These are phyloP conservation scores for Volvariella volvacea DNA, from an alignment of 1,284 basidiomycete species.

Conservation along the genomic window DNA sequence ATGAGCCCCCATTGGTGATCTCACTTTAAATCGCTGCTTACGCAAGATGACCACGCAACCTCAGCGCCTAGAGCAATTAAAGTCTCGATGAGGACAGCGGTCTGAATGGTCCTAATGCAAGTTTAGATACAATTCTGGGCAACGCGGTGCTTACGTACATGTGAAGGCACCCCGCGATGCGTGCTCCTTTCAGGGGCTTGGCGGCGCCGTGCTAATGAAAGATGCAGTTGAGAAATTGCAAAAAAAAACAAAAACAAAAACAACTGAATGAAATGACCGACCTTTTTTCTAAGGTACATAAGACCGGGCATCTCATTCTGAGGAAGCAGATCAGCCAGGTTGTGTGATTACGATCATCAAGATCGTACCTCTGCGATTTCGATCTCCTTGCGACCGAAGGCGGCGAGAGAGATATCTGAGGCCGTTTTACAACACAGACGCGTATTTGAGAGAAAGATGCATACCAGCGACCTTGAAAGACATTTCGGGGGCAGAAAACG, in stretches of 20 bases:
- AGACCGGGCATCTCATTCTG: slow-evolving; percentile 92
- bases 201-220: slow-evolving; percentile 61
- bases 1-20: slow-evolving; percentile 5
- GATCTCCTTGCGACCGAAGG: slow-evolving; percentile 97
- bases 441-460: slow-evolving; percentile 9
- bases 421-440: slow-evolving; percentile 5
- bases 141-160: slow-evolving; percentile 51
- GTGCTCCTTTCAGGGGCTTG: slow-evolving; percentile 91
- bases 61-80: slow-evolving; percentile 93
- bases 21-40: slow-evolving; percentile 28
- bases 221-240: slow-evolving; percentile 8
- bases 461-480: slow-evolving; percentile 80
- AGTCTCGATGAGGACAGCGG: slow-evolving; percentile 95
- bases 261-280: slow-evolving; percentile 21
- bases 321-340: slow-evolving; percentile 10
- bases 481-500: slow-evolving; percentile 45
- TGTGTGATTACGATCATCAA: slow-evolving; percentile 9
- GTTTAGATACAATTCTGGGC: slow-evolving; percentile 1
- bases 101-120: slow-evolving; percentile 82
- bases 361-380: slow-evolving; percentile 84
- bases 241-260: slow-evolving; percentile 13
- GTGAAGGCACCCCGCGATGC: slow-evolving; percentile 96
- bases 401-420: slow-evolving; percentile 90
- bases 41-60: slow-evolving; percentile 99
- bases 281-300: slow-evolving; percentile 86